Evolutionary conservation across 805 yeast species (phyloP).

Genomic region (Candida awuae): DNA sequence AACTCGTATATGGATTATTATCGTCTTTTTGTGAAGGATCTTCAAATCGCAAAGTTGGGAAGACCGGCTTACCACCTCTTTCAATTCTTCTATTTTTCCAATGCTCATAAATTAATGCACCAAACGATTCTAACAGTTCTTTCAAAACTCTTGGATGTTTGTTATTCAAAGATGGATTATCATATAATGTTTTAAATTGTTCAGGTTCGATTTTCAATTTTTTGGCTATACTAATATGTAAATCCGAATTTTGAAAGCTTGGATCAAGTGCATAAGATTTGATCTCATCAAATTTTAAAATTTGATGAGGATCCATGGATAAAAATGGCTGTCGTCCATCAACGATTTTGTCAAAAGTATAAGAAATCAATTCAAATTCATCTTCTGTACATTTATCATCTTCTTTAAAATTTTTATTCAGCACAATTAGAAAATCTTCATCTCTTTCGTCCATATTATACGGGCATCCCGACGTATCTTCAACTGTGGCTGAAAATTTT

Average conservation of each 20-base stretch:
- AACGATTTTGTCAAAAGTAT: constrained; percentile 65
- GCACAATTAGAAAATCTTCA: constrained; percentile 49
- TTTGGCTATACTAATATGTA: constrained; percentile 50
- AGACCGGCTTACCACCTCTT: constrained; percentile 60
- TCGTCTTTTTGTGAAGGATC: constrained; percentile 78
- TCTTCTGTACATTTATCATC: constrained; percentile 51
- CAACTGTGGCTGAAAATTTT: constrained; percentile 90
- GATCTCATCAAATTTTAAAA: constrained; percentile 63
- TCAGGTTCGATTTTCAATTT: constrained; percentile 39
- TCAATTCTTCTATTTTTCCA: constrained; percentile 72
- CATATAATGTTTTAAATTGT: constrained; percentile 54
- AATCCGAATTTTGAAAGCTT: constrained; percentile 34
- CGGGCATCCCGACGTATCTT: constrained; percentile 79
- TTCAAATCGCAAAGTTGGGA: constrained; percentile 75
- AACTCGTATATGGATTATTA: constrained; percentile 89
- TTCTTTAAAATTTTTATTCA: constrained; percentile 31
- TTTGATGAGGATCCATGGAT: constrained; percentile 73
- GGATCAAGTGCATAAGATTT: constrained; percentile 40
- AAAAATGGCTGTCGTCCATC: constrained; percentile 83
- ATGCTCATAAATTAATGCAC: constrained; percentile 63
- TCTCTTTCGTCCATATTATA: constrained; percentile 90
- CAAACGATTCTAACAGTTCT: constrained; percentile 48
- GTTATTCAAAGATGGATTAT: constrained; percentile 35
- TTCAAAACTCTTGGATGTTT: constrained; percentile 37
- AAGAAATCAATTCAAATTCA: constrained; percentile 76